Evolutionary conservation across 768 basidiomycete genomes (phyloP).

Genomic region (Naganishia antarctica): DNA sequence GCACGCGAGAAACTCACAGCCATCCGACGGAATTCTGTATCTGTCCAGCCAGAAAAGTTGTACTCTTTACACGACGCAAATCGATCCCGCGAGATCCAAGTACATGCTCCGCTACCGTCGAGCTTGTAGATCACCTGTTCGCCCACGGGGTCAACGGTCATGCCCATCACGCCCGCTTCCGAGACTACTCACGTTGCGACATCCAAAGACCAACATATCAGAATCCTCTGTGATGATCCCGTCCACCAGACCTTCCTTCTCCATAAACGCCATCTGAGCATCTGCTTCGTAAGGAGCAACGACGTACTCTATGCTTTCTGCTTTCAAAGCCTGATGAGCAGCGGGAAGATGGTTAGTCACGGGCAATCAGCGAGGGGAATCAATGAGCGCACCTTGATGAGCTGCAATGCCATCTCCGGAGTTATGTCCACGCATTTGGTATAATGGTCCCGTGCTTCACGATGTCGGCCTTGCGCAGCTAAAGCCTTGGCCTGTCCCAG

Average conservation of each 20-base stretch:
- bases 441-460: constrained; percentile 79
- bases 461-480: constrained; percentile 68
- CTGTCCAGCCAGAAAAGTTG: constrained; percentile 81
- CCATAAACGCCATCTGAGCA: constrained; percentile 89
- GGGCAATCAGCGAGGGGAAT: background rate
- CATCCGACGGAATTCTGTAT: constrained; percentile 85
- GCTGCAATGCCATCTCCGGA: constrained; percentile 92
- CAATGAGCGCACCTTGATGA: constrained; percentile 71
- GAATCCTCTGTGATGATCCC: constrained; percentile 97
- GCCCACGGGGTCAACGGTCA: background rate
- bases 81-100: constrained; percentile 48
- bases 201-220: constrained; percentile 96
- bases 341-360: background rate
- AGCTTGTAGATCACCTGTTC: constrained; percentile 71
- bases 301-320: constrained; percentile 73
- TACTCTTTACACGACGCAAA: constrained; percentile 57
- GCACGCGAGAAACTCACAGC: constrained; percentile 51
- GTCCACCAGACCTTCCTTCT: constrained; percentile 72
- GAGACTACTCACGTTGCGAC: constrained; percentile 59
- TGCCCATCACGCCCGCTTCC: background rate
- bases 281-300: constrained; percentile 99
- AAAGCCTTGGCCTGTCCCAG: constrained; percentile 68
- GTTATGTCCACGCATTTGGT: constrained; percentile 91
- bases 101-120: constrained; percentile 57
- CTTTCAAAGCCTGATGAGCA: constrained; percentile 65